These are phyloP conservation scores for Hondaea fermentalgiana DNA, from an alignment of 108 stramenopile genomes.

Conservation along the genomic window DNA sequence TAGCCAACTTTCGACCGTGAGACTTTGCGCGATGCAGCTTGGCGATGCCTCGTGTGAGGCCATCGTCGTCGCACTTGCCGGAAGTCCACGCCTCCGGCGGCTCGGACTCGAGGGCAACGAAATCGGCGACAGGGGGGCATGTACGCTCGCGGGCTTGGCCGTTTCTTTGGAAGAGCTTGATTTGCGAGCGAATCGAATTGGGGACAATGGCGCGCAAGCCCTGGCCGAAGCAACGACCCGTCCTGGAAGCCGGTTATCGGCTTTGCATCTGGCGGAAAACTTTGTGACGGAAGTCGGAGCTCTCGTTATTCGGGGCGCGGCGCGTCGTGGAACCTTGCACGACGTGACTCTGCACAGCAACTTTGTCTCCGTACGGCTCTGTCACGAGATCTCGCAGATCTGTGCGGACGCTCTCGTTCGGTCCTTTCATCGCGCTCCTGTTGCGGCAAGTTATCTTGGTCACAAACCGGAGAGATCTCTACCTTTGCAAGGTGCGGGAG, in stretches of 20 bases:
- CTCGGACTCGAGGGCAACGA: background rate
- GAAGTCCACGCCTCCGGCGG: background rate
- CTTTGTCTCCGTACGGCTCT: background rate
- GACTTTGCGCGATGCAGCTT: background rate
- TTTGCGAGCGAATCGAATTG: background rate
- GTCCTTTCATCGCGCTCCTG: background rate
- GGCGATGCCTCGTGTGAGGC: background rate
- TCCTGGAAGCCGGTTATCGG: background rate
- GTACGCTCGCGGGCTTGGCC: background rate
- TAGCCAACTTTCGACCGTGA: background rate
- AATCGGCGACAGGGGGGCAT: background rate
- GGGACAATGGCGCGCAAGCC: background rate
- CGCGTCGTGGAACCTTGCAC: background rate
- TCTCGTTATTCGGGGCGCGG: background rate
- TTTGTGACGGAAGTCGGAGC: background rate
- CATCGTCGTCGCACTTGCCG: background rate
- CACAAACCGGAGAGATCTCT: too few species aligned
- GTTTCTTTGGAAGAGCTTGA: background rate
- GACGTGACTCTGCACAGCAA: background rate
- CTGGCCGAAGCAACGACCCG: background rate
- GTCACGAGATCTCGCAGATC: background rate
- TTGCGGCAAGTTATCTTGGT: too few species aligned
- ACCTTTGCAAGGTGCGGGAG: too few species aligned
- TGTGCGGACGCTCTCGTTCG: background rate
- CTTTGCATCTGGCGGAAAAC: background rate